Evolutionary conservation across 2,329 filamentous ascomycete species (phyloP), one percentile per base, ranked within the genome.

Genomic region (Scytalidium sp.): DNA sequence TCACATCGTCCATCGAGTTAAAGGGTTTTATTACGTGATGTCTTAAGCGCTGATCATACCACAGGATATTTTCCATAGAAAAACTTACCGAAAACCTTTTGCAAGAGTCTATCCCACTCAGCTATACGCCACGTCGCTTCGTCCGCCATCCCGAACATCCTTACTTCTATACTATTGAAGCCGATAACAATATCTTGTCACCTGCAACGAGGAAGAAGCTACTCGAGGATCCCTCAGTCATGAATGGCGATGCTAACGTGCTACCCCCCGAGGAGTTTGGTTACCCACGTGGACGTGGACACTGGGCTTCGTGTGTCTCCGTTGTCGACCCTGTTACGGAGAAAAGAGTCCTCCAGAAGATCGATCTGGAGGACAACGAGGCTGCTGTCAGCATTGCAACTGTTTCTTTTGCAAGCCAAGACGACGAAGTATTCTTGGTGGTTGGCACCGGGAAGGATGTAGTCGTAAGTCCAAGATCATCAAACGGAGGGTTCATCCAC

Each of bases 281-380:
- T 2, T 90, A 97, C 62, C 88, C 94, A 9, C 83, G 85, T 50
- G 91, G 84, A 20, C 84, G 81, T 52, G 87, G 89, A 19, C 88
- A 93, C 56, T 99, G 94, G 94, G 90, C 94, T 39, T 97, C 93
- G 9, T 97, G 92, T 68, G 92, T 99, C 57, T 91, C 90, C 62
- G 81, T 97, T 19, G 79, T 99, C 17, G 94, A 99, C 62, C 92
- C 94, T 0, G 66, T 93, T 2, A 80, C 75, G 15, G 81, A 87
- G 44, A 92, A 94, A 61, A 69, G 73, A 3, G 85, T 96, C 1
- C 68, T 94, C 3, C 85, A 88, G 56, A 91, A 84, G 1, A 75
- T 97, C 40, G 87, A 97, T 51, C 71, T 99, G 0, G 85, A 87
- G 45, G 85, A 94, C 39, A 97, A 99, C 59, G 92, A 97, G 68